phyloP scores from a whole-genome alignment of 1,284 basidiomycete species.

The Phaffia rhodozyma region DNA sequence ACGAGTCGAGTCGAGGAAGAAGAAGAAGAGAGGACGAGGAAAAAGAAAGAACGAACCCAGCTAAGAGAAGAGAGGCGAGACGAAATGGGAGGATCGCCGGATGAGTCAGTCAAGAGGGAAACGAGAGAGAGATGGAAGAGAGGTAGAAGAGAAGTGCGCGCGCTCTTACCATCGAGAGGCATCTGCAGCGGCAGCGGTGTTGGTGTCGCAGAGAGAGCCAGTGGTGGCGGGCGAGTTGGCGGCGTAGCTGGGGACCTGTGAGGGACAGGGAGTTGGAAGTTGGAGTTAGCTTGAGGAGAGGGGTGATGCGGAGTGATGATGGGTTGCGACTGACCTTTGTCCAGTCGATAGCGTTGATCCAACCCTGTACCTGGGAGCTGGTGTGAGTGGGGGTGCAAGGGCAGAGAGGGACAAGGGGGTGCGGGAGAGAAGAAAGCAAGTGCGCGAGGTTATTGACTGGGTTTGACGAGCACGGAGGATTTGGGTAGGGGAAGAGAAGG shows the following conservation, averaged over 20 bases:
- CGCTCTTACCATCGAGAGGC: conserved; percentile 43
- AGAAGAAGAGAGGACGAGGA: too few relatives aligned
- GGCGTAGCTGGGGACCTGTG: conserved; percentile 23
- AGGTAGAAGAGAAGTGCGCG: background rate
- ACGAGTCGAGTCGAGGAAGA: too few relatives aligned
- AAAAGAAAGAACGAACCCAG: background rate
- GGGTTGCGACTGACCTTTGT: conserved; percentile 26
- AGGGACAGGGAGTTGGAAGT: background rate
- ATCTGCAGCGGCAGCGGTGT: conserved; percentile 48
- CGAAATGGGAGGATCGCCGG: background rate
- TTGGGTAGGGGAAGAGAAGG: conserved; percentile 23
- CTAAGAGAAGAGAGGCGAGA: too few relatives aligned
- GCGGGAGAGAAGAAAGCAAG: conserved; percentile 11
- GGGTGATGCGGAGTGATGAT: conserved; percentile 28
- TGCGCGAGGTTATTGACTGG: too few relatives aligned
- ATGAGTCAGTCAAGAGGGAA: conserved; percentile 3
- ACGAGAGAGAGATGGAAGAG: background rate
- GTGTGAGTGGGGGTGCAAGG: conserved; percentile 27
- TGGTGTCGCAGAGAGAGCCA: conserved; percentile 51
- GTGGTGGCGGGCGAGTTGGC: conserved; percentile 44
- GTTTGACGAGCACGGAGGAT: too few relatives aligned
- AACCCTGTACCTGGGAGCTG: conserved; percentile 27
- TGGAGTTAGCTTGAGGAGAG: background rate
- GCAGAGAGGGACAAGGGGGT: conserved; percentile 20
- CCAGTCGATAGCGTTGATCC: conserved; percentile 26